A percentile compares a stretch with the other conserved stretches of the same genome.
These are phyloP conservation scores for Corniculantispora saksenae DNA, from an alignment of 2,329 filamentous ascomycete species.

Conservation along the genomic window DNA sequence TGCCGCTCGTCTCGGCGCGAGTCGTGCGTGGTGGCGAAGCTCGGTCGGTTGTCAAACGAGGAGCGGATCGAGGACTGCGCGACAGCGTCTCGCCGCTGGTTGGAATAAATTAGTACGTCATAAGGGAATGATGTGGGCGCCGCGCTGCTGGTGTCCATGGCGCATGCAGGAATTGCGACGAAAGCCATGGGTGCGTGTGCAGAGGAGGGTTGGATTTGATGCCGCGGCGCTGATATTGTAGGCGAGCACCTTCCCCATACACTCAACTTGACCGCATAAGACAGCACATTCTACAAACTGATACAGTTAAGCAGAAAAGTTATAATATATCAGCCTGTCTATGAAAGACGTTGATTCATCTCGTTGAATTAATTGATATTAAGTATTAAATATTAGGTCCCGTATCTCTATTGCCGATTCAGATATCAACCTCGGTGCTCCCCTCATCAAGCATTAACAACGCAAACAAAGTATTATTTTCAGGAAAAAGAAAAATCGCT, in stretches of 20 bases:
- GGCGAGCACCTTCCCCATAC: neutral
- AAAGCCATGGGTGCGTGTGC: neutral
- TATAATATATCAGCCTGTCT: too few species aligned
- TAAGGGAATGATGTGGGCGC: neutral
- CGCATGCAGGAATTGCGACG: neutral
- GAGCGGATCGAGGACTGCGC: neutral
- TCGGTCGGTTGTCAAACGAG: neutral
- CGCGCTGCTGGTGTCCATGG: neutral
- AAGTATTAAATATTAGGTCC: neutral
- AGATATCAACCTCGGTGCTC: neutral
- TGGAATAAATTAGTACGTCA: neutral
- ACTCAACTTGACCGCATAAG: neutral
- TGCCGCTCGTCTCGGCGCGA: neutral
- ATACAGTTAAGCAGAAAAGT: too few species aligned
- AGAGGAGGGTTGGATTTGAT: neutral
- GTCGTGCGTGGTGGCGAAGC: neutral
- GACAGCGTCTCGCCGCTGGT: neutral
- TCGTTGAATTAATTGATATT: neutral
- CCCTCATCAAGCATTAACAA: neutral
- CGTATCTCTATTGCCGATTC: neutral
- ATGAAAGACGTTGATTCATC: too few species aligned
- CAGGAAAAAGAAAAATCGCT: neutral
- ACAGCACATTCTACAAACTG: neutral
- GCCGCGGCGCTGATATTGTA: neutral
- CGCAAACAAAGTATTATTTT: neutral